A percentile compares a stretch with the other conserved stretches of the same genome.
Evolutionary conservation across 805 yeast species (phyloP).

Genomic region (Pichia scutulata): DNA sequence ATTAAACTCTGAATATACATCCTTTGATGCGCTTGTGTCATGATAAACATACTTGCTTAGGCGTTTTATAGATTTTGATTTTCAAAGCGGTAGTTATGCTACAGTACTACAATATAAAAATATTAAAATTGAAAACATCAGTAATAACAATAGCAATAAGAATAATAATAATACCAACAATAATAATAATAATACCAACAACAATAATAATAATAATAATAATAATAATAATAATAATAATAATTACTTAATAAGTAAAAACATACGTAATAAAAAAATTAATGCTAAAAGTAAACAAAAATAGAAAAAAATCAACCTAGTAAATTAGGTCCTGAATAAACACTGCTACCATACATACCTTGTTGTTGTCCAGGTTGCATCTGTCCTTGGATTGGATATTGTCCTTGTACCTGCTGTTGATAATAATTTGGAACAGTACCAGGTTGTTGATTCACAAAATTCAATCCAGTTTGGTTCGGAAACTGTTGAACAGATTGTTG

Average conservation of each 20-base stretch:
- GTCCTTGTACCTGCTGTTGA: constrained; percentile 5
- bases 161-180: no score
- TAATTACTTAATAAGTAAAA: neutral
- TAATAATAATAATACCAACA: no score
- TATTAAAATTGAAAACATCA: no score
- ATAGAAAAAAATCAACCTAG: neutral
- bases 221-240: neutral
- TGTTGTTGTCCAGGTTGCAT: constrained; percentile 6
- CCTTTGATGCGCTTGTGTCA: no score
- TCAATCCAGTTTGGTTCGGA: neutral
- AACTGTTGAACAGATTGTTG: neutral
- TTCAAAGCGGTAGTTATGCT: no score
- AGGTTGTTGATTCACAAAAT: constrained; percentile 2
- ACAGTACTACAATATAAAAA: no score
- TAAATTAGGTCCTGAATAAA: constrained; percentile 27
- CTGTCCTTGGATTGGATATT: neutral
- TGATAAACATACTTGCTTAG: no score
- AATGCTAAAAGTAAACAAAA: neutral
- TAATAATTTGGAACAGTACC: neutral
- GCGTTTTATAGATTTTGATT: no score
- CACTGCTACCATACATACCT: constrained; percentile 10
- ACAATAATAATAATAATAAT: no score
- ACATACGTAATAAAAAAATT: neutral
- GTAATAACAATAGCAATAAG: no score
- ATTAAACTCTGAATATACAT: no score